Base-by-base conservation (phyloP, 2,329 filamentous ascomycete genomes). In the Macroventuria anomochaeta region DNA sequence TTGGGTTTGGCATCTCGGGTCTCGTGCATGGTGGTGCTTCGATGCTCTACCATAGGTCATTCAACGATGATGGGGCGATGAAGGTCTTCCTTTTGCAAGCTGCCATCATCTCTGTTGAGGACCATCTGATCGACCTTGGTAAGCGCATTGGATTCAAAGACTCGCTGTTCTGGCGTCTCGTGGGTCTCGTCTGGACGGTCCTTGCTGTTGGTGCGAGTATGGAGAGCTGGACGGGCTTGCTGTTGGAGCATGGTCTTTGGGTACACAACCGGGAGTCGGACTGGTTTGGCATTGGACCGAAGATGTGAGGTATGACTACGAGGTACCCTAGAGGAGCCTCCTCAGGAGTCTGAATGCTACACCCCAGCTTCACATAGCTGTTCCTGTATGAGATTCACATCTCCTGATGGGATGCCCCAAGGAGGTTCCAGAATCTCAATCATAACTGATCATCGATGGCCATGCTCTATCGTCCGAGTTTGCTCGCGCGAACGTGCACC, bases 51-150 rank as follows among this genome's bases (percentile, higher is more conserved):
- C 43, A 59, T 48, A 26, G 42, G 1, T 57, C 52, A 5, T 53
- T 55, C 7, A 34, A 61, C 2, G 66, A 65, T 12, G 59, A 65
- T 33, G 55, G 37, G 0, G 53, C 62, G 2, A 42, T 69, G 5
- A 25, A 18, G 3, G 58, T 47, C 17, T 71, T 70, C 37, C 25
- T 72, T 8, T 40, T 29, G 2, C 70, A 72, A 37, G 67, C 69
- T 0, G 44, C 55, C 0, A 52, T 64, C 5, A 72, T 73, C 12
- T 48, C 69, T 39, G n/a, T 67, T 10, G 69, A 73, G 38, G 69
- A 70, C 37, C 67, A 72, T 48, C 25, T 67, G 2, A 65, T 73
- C 13, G 62, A 58, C 5, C 32, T 67, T 6, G 68, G 63, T 0
- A 63, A 64, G 43, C 34, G 33, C 5, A 7, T 64, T 2, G 68